Evolutionary conservation across 1,284 basidiomycete species (phyloP).

Genomic region (Golubevia pallescens): DNA sequence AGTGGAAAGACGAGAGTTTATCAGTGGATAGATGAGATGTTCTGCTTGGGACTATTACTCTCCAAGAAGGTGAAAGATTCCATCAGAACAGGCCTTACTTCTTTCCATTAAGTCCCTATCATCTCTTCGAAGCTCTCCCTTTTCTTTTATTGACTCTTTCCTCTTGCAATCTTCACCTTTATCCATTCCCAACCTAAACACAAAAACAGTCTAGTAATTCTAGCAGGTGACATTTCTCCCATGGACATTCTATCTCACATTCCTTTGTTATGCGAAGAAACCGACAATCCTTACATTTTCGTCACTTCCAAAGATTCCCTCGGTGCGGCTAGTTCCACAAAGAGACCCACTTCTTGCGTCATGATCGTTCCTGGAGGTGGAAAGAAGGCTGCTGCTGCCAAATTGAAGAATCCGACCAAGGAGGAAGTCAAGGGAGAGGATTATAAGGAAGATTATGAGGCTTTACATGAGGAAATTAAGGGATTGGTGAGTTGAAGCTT

Average conservation of each 20-base stretch:
- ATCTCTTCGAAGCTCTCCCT: too few species aligned
- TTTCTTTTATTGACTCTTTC: too few species aligned
- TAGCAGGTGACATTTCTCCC: constrained; percentile 96
- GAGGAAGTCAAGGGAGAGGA: constrained; percentile 48
- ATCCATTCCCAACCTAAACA: too few species aligned
- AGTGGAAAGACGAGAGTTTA: background rate
- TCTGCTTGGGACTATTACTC: background rate
- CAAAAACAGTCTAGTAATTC: constrained; percentile 76
- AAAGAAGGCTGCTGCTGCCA: constrained; percentile 38
- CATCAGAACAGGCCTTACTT: too few species aligned
- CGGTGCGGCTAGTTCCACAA: constrained; percentile 92
- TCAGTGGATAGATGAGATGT: background rate
- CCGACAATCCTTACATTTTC: constrained; percentile 85
- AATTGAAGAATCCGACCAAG: constrained; percentile 15
- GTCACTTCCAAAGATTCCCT: constrained; percentile 72
- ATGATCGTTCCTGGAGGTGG: constrained; percentile 72
- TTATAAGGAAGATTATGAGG: constrained; percentile 50
- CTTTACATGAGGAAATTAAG: constrained; percentile 35
- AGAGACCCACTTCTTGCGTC: constrained; percentile 96
- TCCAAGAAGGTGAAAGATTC: background rate
- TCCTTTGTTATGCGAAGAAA: constrained; percentile 92
- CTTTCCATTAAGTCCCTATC: too few species aligned
- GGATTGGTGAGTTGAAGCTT: too few species aligned
- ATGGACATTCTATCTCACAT: constrained; percentile 98
- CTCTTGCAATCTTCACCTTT: too few species aligned